Base-by-base conservation (phyloP, 2,329 filamentous ascomycete genomes). In the Rutstroemia sp. region DNA sequence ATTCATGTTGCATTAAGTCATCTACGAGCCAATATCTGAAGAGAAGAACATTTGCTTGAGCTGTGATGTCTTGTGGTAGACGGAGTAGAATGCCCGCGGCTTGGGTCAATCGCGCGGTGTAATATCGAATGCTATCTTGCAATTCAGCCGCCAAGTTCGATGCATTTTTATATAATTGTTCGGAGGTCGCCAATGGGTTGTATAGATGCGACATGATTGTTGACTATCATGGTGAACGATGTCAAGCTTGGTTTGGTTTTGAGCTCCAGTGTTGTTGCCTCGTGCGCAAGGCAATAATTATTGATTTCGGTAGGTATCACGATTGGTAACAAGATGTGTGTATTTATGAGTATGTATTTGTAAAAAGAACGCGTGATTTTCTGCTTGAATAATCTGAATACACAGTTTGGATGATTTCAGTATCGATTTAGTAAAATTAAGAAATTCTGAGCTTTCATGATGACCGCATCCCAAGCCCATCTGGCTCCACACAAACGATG, bases 51-150 rank as follows among this genome's bases (percentile, higher is more conserved):
- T 92, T 89, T 3, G 92, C 89, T 67, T 91, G 88, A 4, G 91
- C 88, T 40, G 94, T 89, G 40, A 89, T 83, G 63, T 91, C 89
- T 69, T 96, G 91, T 6, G 90, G 88, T 40, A 97, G 78, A 48
- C 89, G 83, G 3, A 99, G 79, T 17, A 97, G 80, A 51, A 95
- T 79, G 30, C 89, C 89, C 10, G 88, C 87, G 21, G 86, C 83
- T 71, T 94, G 89, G 3, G 87, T 89, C 45, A 92, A 79, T 63
- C 81, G 81, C 68, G 88, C 84, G 38, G 86, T 85, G 54, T 85
- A 79, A 69, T 85, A 87, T 64, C 87, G 85, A 60, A 92, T 76
- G 60, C 81, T 80, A 67, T 88, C 84, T 69, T 89, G 87, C 14
- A 92, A 75, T 61, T 89, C 84, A 34, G 73, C 72, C 1, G 88